Evolutionary conservation across 352 stramenopile genomes (phyloP).

Genomic region (Globisporangium paroecandrum): DNA sequence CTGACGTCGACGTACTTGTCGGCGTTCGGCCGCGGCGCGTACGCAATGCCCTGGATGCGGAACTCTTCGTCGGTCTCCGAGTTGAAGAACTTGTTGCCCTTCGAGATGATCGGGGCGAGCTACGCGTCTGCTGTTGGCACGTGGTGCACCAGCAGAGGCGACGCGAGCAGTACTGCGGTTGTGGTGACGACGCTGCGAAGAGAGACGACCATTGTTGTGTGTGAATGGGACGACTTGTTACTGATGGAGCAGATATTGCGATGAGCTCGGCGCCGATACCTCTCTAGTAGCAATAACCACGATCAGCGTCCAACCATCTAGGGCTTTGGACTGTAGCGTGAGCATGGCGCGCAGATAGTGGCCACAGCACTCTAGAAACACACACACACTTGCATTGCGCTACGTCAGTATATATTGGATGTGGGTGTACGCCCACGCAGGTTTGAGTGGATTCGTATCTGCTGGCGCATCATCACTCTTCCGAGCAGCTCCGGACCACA

Average conservation of each 20-base stretch:
- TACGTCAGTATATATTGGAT: background rate
- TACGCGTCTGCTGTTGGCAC: slow-evolving; percentile 1
- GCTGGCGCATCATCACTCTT: background rate
- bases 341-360: no score
- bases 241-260: background rate
- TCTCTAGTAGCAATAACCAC: background rate
- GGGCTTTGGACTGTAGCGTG: background rate
- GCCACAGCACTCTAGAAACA: no score
- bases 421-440: no score
- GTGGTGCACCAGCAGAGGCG: background rate
- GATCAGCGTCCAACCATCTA: background rate
- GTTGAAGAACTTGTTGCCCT: slow-evolving; percentile 73
- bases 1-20: slow-evolving; percentile 31
- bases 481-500: background rate
- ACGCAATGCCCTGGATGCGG: slow-evolving; percentile 55
- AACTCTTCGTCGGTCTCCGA: slow-evolving; percentile 43
- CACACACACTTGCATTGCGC: background rate
- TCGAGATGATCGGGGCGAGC: slow-evolving; percentile 27
- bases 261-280: background rate
- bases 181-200: background rate
- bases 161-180: background rate
- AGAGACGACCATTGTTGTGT: background rate
- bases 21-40: slow-evolving; percentile 57
- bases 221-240: background rate
- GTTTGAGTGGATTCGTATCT: background rate